Conservation (phyloP, 1,284 basidiomycete species). For the Vanrija sp. region DNA sequence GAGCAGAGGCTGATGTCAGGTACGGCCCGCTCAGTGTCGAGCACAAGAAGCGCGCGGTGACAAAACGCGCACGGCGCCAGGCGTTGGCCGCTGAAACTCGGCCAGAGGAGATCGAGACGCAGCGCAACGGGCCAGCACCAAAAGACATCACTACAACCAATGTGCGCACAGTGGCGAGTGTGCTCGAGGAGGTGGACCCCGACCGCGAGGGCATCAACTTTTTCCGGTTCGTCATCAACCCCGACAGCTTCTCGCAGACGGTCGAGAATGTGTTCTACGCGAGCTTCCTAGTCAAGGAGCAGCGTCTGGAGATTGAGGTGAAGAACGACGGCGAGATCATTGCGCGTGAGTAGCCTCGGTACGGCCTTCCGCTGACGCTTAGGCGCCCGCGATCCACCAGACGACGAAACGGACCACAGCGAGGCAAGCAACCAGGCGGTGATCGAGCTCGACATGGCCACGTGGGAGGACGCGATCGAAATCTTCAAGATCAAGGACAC, state of each 20-base stretch:
- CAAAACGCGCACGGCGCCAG: neutral
- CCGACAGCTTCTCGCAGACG: slow-evolving; percentile 52
- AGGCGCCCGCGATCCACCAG: slow-evolving; percentile 23
- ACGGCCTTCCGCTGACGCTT: neutral
- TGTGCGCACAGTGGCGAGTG: slow-evolving; percentile 23
- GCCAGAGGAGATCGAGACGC: slow-evolving; percentile 25
- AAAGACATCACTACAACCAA: slow-evolving; percentile 26
- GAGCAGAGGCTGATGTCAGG: slow-evolving; percentile 17
- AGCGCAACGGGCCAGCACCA: slow-evolving; percentile 10
- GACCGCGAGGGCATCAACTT: slow-evolving; percentile 43
- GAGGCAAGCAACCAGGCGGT: slow-evolving; percentile 51
- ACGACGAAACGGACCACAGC: slow-evolving; percentile 32
- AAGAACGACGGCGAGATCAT: slow-evolving; percentile 48
- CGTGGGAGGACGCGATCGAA: slow-evolving; percentile 47
- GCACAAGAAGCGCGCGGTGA: slow-evolving; percentile 11
- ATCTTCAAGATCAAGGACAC: slow-evolving; percentile 49
- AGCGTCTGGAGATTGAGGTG: slow-evolving; percentile 43
- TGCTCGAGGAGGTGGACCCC: slow-evolving; percentile 23
- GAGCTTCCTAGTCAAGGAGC: slow-evolving; percentile 54
- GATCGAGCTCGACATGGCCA: slow-evolving; percentile 52
- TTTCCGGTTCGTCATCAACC: slow-evolving; percentile 54
- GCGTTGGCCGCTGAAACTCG: slow-evolving; percentile 20
- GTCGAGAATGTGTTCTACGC: slow-evolving; percentile 58
- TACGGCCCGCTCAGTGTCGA: slow-evolving; percentile 35
- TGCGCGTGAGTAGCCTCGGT: slow-evolving; percentile 39